These are phyloP conservation scores for Aspergillus amoenus DNA, from an alignment of 2,329 filamentous ascomycete genomes.

Conservation along the genomic window DNA sequence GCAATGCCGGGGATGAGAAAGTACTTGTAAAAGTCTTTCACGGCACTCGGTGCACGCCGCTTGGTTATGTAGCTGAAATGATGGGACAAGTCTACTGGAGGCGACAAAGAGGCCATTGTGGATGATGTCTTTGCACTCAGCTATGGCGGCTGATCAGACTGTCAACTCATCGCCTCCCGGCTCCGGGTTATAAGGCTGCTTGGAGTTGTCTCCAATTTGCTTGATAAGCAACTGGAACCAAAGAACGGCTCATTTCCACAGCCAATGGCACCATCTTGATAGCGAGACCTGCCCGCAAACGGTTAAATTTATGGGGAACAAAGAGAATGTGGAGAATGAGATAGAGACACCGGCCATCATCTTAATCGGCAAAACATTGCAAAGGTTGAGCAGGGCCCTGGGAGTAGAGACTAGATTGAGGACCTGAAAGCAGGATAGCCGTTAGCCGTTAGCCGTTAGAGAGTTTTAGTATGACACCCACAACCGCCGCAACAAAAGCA, in stretches of 20 bases:
- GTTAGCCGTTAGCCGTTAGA: neutral
- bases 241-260: neutral
- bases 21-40: constrained; percentile 87
- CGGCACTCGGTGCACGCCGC: constrained; percentile 61
- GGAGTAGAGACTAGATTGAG: neutral
- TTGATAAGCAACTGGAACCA: constrained; percentile 16
- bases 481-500: neutral
- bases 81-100: constrained; percentile 74
- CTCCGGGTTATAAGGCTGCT: neutral
- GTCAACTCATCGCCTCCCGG: neutral
- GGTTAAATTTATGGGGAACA: neutral
- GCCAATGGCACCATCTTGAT: constrained; percentile 3
- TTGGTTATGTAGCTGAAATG: constrained; percentile 71
- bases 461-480: neutral
- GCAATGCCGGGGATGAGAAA: constrained; percentile 64
- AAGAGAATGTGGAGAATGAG: neutral
- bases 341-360: neutral
- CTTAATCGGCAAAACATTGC: neutral
- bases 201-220: constrained; percentile 9
- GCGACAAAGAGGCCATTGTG: constrained; percentile 12
- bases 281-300: neutral
- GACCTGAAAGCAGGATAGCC: neutral
- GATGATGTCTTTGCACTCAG: neutral
- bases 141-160: neutral
- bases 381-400: neutral